Percentiles rank a stretch among this genome's conserved stretches.
Conservation (phyloP, 2,329 filamentous ascomycete species). For the Beauveria sp. region DNA sequence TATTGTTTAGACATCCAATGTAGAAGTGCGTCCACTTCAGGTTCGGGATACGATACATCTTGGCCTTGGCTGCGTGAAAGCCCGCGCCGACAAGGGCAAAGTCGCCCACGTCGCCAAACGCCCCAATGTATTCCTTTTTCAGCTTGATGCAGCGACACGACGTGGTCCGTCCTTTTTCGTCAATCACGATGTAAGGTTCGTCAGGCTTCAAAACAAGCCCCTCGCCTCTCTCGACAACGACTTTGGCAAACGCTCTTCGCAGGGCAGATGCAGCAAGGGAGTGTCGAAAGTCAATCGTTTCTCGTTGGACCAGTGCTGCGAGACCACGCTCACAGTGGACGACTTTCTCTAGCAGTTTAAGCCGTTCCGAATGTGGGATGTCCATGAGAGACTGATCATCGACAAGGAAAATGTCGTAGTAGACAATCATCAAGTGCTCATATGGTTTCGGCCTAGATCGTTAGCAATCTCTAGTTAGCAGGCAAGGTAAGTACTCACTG, state of each 20-base stretch:
- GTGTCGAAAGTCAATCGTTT: conserved; percentile 58
- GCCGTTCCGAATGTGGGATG: conserved; percentile 49
- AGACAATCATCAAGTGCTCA: conserved; percentile 56
- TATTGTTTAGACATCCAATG: conserved; percentile 68
- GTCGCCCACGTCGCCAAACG: conserved; percentile 75
- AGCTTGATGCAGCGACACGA: conserved; percentile 64
- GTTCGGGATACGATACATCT: conserved; percentile 42
- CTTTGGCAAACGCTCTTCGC: conserved; percentile 57
- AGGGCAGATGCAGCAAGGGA: conserved; percentile 45
- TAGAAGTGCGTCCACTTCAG: conserved; percentile 75
- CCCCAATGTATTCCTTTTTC: conserved; percentile 76
- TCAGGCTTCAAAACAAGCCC: conserved; percentile 77
- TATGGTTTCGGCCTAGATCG: conserved; percentile 33
- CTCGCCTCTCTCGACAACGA: conserved; percentile 61
- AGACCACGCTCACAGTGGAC: conserved; percentile 47
- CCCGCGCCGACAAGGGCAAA: conserved; percentile 72
- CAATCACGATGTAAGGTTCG: conserved; percentile 65
- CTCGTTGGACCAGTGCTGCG: conserved; percentile 59
- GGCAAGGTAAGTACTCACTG: conserved; percentile 36
- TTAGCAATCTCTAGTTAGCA: conserved; percentile 16
- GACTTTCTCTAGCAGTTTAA: conserved; percentile 50
- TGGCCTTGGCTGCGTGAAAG: conserved; percentile 58
- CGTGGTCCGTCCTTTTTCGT: conserved; percentile 26
- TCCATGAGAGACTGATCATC: conserved; percentile 46
- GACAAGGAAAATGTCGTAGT: conserved; percentile 49